Evolutionary conservation across 495 filamentous ascomycete species (phyloP).

Genomic region (Penicillium soppii): DNA sequence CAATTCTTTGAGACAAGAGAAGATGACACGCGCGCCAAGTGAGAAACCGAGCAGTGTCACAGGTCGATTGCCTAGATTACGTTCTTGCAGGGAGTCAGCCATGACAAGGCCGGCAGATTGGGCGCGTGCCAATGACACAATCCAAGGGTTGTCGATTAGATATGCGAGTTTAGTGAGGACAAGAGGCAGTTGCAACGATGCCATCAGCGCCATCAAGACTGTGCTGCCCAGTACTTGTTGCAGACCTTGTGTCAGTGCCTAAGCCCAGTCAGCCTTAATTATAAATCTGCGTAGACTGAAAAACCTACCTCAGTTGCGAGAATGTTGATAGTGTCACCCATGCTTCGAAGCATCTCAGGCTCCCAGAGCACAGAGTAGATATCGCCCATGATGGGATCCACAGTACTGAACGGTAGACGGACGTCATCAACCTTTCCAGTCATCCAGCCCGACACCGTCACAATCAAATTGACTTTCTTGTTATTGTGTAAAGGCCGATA

Average conservation of each 20-base stretch:
- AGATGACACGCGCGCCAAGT: slow-evolving; percentile 88
- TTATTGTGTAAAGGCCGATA: slow-evolving; percentile 97
- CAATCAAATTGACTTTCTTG: slow-evolving; percentile 92
- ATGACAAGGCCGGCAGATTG: slow-evolving; percentile 88
- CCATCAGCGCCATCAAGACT: slow-evolving; percentile 84
- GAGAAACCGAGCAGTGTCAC: slow-evolving; percentile 97
- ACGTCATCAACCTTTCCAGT: slow-evolving; percentile 97
- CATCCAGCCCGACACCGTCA: slow-evolving; percentile 98
- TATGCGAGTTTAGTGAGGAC: slow-evolving; percentile 94
- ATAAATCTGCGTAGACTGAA: not conserved
- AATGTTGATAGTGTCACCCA: slow-evolving; percentile 98
- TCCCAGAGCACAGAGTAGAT: slow-evolving; percentile 98
- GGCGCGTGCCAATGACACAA: slow-evolving; percentile 86
- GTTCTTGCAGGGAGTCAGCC: slow-evolving; percentile 88
- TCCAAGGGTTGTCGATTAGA: slow-evolving; percentile 98
- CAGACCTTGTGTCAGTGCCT: slow-evolving; percentile 92
- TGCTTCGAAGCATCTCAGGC: slow-evolving; percentile 94
- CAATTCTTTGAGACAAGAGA: slow-evolving; percentile 85
- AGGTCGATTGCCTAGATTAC: slow-evolving; percentile 87
- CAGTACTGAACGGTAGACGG: slow-evolving; percentile 88
- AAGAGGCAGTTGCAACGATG: slow-evolving; percentile 87
- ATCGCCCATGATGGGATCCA: slow-evolving; percentile 97
- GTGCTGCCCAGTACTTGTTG: slow-evolving; percentile 95
- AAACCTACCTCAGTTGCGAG: slow-evolving; percentile 88
- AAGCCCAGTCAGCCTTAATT: slow-evolving; percentile 12